Percentiles rank a stretch among this genome's conserved stretches.
Evolutionary conservation across 768 basidiomycete species (phyloP).

Genomic region (Harrya chromipes): DNA sequence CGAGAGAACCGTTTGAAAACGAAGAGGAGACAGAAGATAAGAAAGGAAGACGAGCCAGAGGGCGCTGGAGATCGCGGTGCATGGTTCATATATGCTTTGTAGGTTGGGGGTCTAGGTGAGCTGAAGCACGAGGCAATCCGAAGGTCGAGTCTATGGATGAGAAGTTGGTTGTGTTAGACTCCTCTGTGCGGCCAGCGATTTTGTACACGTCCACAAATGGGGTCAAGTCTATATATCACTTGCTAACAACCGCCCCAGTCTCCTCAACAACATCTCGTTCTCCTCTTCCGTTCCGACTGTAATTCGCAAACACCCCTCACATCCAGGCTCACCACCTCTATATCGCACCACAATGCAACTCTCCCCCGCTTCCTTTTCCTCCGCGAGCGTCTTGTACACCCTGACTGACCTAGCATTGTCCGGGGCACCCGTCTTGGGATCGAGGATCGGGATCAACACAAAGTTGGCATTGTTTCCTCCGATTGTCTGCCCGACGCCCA

Average conservation of each 20-base stretch:
- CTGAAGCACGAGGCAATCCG: too few relatives aligned
- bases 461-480: conserved; percentile 93
- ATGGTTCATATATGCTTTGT: conserved; percentile 54
- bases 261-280: conserved; percentile 56
- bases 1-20: conserved; percentile 47
- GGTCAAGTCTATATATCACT: too few relatives aligned
- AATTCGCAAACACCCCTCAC: conserved; percentile 81
- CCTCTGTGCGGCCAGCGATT: too few relatives aligned
- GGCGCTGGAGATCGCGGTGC: conserved; percentile 50
- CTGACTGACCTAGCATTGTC: conserved; percentile 59
- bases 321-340: conserved; percentile 83
- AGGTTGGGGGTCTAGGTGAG: conserved; percentile 29
- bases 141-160: too few relatives aligned
- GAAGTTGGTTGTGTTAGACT: too few relatives aligned
- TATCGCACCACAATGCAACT: conserved; percentile 88
- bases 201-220: too few relatives aligned
- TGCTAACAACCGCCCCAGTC: conserved; percentile 49
- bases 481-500: conserved; percentile 65
- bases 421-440: conserved; percentile 35
- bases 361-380: conserved; percentile 75
- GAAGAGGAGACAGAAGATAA: conserved; percentile 28
- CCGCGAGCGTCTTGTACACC: conserved; percentile 82
- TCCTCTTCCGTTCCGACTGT: conserved; percentile 87
- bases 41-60: conserved; percentile 36
- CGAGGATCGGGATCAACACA: conserved; percentile 73